A percentile compares a stretch with the other conserved stretches of the same genome.
These are phyloP conservation scores for Fusarium zealandicum DNA, from an alignment of 2,329 filamentous ascomycete species.

Conservation along the genomic window DNA sequence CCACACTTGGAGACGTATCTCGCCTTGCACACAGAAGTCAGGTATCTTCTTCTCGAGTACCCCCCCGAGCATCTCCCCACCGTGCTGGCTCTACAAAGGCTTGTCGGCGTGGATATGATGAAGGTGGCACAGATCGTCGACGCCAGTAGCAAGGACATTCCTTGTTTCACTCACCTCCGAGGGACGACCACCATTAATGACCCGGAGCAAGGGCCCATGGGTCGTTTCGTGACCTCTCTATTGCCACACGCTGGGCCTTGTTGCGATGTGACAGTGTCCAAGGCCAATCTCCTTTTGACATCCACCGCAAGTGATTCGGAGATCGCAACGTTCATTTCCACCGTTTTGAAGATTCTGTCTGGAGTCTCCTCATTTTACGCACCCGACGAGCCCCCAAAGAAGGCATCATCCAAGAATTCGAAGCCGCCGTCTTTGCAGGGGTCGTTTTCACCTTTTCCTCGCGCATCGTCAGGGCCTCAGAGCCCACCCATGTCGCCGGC, in stretches of 20 bases:
- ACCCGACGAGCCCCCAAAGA: conserved; percentile 45
- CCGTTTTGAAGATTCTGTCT: conserved; percentile 55
- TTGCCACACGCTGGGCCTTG: conserved; percentile 39
- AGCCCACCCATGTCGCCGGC: conserved; percentile 35
- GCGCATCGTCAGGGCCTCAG: conserved; percentile 29
- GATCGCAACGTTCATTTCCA: conserved; percentile 60
- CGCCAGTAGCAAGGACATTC: conserved; percentile 48
- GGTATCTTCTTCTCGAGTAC: conserved; percentile 67
- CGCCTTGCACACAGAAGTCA: conserved; percentile 58
- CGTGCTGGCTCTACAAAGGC: conserved; percentile 63
- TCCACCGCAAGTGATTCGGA: conserved; percentile 62
- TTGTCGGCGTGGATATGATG: conserved; percentile 63
- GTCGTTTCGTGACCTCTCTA: conserved; percentile 29
- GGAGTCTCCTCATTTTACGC: conserved; percentile 52
- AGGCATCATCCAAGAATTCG: conserved; percentile 28
- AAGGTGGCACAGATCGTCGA: conserved; percentile 66
- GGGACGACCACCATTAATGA: conserved; percentile 43
- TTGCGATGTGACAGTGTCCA: conserved; percentile 51
- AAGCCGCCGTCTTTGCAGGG: conserved; percentile 42
- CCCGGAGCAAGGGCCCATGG: conserved; percentile 34
- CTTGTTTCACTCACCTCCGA: conserved; percentile 51
- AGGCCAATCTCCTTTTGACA: conserved; percentile 64
- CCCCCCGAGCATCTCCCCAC: conserved; percentile 63
- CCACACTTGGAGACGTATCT: conserved; percentile 68
- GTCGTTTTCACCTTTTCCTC: conserved; percentile 44